phyloP scores from a whole-genome alignment of 495 filamentous ascomycete genomes.

The Xylaria scruposa region DNA sequence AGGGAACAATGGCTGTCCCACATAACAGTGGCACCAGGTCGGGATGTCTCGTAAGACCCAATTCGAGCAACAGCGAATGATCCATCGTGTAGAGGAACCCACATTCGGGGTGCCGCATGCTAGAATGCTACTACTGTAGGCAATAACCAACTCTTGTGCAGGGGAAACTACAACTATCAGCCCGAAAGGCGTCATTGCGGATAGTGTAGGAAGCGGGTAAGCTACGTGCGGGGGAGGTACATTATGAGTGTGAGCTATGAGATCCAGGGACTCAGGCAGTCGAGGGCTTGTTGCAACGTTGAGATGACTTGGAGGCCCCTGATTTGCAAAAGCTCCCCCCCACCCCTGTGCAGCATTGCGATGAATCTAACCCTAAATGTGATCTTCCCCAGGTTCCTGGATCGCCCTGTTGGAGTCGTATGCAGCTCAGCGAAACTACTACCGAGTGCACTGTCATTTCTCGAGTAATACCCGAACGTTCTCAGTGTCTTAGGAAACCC shows the following conservation, averaged over 20 bases:
- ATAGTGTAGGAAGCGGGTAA: background rate
- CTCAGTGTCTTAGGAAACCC: background rate
- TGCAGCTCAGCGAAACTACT: conserved; percentile 1
- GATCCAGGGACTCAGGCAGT: background rate
- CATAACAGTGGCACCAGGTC: conserved; percentile 1
- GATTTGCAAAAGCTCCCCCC: conserved; percentile 6
- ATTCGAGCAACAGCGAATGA: conserved; percentile 6
- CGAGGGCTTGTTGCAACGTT: background rate
- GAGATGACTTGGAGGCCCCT: conserved; percentile 10
- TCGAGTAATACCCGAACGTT: background rate
- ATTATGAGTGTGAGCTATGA: background rate
- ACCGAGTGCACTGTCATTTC: background rate
- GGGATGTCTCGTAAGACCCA: background rate
- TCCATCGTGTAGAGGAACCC: background rate
- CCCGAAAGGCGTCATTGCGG: background rate
- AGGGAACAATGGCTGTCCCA: conserved; percentile 5
- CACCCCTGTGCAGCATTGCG: conserved; percentile 11
- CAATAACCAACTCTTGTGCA: background rate
- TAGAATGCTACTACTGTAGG: background rate
- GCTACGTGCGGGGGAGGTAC: background rate
- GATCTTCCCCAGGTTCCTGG: conserved; percentile 33
- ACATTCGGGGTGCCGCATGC: background rate
- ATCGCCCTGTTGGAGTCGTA: conserved; percentile 24
- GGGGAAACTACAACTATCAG: background rate
- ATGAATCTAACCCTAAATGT: conserved; percentile 35